Evolutionary conservation across 2,329 filamentous ascomycete genomes (phyloP).

Genomic region (Aspergillus oerlinghausenensis): DNA sequence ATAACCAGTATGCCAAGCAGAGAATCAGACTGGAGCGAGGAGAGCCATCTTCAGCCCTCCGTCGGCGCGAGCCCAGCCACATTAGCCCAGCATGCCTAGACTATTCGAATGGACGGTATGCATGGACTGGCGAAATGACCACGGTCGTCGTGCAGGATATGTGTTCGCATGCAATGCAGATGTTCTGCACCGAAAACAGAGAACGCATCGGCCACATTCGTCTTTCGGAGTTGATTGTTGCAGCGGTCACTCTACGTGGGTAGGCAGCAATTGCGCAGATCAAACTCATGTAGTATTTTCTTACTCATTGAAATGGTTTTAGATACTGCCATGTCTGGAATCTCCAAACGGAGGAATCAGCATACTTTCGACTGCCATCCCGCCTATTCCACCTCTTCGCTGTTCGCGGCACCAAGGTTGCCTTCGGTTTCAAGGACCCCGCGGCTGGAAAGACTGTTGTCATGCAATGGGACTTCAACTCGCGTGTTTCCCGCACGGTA

Average conservation of each 20-base stretch:
- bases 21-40: slow-evolving; percentile 22
- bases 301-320: not conserved
- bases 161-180: slow-evolving; percentile 5
- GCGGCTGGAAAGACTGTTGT: slow-evolving; percentile 1
- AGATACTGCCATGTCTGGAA: slow-evolving; percentile 32
- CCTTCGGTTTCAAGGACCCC: slow-evolving; percentile 11
- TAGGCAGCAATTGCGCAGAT: slow-evolving; percentile 8
- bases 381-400: slow-evolving; percentile 12
- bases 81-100: slow-evolving; percentile 9
- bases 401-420: slow-evolving; percentile 18
- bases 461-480: slow-evolving; percentile 20
- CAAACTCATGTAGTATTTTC: not conserved
- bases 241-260: slow-evolving; percentile 18
- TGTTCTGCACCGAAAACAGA: slow-evolving; percentile 20
- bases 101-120: slow-evolving; percentile 17
- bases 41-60: slow-evolving; percentile 8
- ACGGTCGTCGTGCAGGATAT: slow-evolving; percentile 13
- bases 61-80: not conserved
- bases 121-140: slow-evolving; percentile 14
- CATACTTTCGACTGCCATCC: slow-evolving; percentile 26
- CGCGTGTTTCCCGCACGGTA: slow-evolving; percentile 13
- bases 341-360: slow-evolving; percentile 14
- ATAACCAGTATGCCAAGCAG: slow-evolving; percentile 18
- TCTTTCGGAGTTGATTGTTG: slow-evolving; percentile 19
- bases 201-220: slow-evolving; percentile 12